Evolutionary conservation across 1,284 basidiomycete species (phyloP).

Genomic region (Volvariella volvacea): DNA sequence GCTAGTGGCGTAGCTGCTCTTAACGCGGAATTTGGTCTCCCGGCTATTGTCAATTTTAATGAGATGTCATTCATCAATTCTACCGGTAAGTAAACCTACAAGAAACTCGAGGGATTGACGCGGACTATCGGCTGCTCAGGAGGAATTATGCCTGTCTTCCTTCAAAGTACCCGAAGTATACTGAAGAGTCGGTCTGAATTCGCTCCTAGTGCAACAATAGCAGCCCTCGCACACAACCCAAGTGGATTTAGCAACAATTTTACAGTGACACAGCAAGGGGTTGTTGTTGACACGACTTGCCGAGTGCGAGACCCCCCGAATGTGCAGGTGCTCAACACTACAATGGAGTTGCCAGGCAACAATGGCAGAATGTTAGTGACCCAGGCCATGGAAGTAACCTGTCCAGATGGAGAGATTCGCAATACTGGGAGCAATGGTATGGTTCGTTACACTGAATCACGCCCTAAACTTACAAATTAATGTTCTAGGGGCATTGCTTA

Average conservation of each 20-base stretch:
- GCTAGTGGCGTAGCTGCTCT: constrained; percentile 12
- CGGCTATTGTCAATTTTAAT: constrained; percentile 15
- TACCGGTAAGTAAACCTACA: constrained; percentile 10
- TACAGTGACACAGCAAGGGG: constrained; percentile 15
- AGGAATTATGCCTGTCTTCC: too few species aligned
- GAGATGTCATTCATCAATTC: constrained; percentile 15
- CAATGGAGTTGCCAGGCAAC: too few species aligned
- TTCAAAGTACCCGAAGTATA: too few species aligned
- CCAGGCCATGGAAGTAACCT: too few species aligned
- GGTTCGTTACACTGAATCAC: too few species aligned
- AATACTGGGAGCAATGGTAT: too few species aligned
- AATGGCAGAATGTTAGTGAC: too few species aligned
- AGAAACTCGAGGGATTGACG: constrained; percentile 9
- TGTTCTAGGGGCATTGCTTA: too few species aligned
- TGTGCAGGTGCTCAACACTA: too few species aligned
- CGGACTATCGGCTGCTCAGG: not conserved
- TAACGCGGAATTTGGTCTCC: constrained; percentile 11
- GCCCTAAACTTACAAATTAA: too few species aligned
- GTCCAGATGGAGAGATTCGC: too few species aligned
- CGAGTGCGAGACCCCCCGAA: too few species aligned
- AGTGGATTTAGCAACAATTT: constrained; percentile 11
- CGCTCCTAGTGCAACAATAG: constrained; percentile 3
- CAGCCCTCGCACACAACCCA: not conserved
- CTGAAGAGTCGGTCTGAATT: not conserved
- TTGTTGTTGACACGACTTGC: constrained; percentile 12